A percentile compares a stretch with the other conserved stretches of the same genome.
phyloP scores from a whole-genome alignment of 2,329 filamentous ascomycete species.

The Ophiostoma ips region DNA sequence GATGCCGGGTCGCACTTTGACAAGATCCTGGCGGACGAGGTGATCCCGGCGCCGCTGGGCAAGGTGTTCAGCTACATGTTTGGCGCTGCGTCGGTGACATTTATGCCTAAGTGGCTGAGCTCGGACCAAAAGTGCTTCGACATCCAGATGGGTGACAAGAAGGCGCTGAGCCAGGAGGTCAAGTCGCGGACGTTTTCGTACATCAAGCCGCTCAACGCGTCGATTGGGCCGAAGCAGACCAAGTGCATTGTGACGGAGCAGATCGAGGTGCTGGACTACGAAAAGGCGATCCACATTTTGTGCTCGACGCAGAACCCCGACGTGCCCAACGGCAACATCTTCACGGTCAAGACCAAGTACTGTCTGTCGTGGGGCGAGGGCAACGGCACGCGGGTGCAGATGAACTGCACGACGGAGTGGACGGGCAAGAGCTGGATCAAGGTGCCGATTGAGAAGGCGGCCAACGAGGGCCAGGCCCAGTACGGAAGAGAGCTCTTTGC shows the following conservation, averaged over 20 bases:
- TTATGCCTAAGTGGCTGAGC: conserved; percentile 76
- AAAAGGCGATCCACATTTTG: conserved; percentile 72
- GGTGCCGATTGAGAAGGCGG: conserved; percentile 90
- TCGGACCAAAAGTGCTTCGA: conserved; percentile 82
- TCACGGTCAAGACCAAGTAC: conserved; percentile 84
- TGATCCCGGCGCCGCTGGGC: conserved; percentile 74
- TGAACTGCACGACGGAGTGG: conserved; percentile 91
- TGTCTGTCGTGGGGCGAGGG: conserved; percentile 85
- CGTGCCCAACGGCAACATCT: conserved; percentile 86
- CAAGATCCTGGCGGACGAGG: conserved; percentile 70
- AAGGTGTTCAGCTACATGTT: conserved; percentile 86
- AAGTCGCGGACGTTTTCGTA: conserved; percentile 67
- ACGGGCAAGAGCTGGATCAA: conserved; percentile 96
- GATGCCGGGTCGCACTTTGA: conserved; percentile 73
- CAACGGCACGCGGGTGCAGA: conserved; percentile 71
- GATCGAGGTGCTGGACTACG: conserved; percentile 72
- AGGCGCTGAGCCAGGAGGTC: conserved; percentile 61
- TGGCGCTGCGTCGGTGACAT: conserved; percentile 62
- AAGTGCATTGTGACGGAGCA: conserved; percentile 83
- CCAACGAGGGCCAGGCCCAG: conserved; percentile 72
- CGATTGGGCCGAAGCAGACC: conserved; percentile 85
- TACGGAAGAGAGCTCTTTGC: conserved; percentile 73
- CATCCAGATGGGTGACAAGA: conserved; percentile 75
- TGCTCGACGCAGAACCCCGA: conserved; percentile 83
- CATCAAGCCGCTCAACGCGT: conserved; percentile 73